A percentile compares a stretch with the other conserved stretches of the same genome.
Evolutionary conservation across 352 stramenopile genomes (phyloP).

Genomic region (Phytophthora podocarpi): DNA sequence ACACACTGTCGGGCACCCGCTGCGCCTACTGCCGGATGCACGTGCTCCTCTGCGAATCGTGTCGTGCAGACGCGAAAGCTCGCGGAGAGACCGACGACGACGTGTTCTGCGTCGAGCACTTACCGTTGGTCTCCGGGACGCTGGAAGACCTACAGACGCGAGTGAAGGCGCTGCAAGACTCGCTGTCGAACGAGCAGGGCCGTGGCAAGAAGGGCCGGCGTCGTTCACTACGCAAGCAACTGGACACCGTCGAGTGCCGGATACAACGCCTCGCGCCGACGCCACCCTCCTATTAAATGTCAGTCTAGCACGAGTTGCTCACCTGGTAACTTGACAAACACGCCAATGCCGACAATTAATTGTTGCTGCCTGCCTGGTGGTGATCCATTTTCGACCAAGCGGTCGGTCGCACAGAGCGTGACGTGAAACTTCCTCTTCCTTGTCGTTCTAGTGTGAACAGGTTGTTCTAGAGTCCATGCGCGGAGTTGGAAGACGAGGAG

Average conservation of each 20-base stretch:
- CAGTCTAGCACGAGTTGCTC: not conserved
- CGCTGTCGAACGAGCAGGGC: constrained; percentile 43
- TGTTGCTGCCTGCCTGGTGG: not conserved
- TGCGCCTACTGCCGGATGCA: constrained; percentile 84
- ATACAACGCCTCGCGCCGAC: constrained; percentile 45
- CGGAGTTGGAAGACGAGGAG: constrained; percentile 24
- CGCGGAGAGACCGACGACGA: constrained; percentile 31
- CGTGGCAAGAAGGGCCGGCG: constrained; percentile 67
- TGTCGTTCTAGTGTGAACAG: constrained; percentile 3
- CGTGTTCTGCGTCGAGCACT: constrained; percentile 67
- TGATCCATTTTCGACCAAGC: constrained; percentile 22
- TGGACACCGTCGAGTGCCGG: constrained; percentile 67
- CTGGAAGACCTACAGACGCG: constrained; percentile 44
- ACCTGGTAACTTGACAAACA: constrained; percentile 25
- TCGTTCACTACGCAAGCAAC: constrained; percentile 80
- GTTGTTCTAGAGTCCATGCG: constrained; percentile 27
- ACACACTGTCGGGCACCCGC: constrained; percentile 63
- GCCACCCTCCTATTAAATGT: too few relatives aligned
- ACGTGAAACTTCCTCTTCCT: not conserved
- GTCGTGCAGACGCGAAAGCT: constrained; percentile 17
- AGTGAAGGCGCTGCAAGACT: constrained; percentile 32
- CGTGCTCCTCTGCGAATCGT: constrained; percentile 72
- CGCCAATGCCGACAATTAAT: constrained; percentile 14
- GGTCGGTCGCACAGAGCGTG: too few relatives aligned
- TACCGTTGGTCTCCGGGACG: constrained; percentile 51